These are phyloP conservation scores for Chaetomiaceae sp. DNA, from an alignment of 2,329 filamentous ascomycete genomes.

Conservation along the genomic window DNA sequence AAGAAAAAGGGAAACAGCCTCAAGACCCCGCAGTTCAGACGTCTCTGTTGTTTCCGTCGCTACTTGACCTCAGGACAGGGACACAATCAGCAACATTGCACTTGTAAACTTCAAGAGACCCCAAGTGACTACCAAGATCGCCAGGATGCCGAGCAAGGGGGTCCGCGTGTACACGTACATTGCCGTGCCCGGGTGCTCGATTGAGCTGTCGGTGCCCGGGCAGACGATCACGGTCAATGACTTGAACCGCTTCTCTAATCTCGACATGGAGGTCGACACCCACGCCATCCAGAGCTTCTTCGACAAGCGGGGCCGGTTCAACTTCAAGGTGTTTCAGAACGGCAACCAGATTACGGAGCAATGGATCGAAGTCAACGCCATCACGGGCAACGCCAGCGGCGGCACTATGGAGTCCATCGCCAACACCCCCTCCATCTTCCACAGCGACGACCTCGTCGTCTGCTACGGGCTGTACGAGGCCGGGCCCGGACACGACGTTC, in stretches of 20 bases:
- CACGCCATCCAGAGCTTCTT: constrained; percentile 35
- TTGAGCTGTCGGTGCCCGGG: constrained; percentile 41
- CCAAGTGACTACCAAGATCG: no score
- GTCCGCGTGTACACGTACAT: constrained; percentile 35
- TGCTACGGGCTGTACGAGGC: constrained; percentile 45
- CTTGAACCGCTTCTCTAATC: constrained; percentile 31
- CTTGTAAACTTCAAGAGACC: no score
- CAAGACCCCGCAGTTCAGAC: no score
- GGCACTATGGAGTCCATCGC: constrained; percentile 35
- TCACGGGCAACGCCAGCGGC: constrained; percentile 37
- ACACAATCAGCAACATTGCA: no score
- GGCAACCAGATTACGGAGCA: constrained; percentile 36
- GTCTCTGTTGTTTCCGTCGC: no score
- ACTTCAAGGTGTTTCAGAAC: constrained; percentile 35
- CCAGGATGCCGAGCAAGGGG: constrained; percentile 38
- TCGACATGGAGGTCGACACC: constrained; percentile 41
- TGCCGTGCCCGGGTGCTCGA: constrained; percentile 33
- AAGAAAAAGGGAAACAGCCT: not conserved
- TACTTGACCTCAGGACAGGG: no score
- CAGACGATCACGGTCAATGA: constrained; percentile 29
- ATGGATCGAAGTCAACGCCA: constrained; percentile 40
- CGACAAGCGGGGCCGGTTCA: constrained; percentile 40
- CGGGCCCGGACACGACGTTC: constrained; percentile 32
- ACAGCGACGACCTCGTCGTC: constrained; percentile 28
- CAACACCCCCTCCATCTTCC: constrained; percentile 28